These are phyloP conservation scores for Lodderomyces pseudojiufengensis DNA, from an alignment of 1,139 yeast species.

Conservation along the genomic window DNA sequence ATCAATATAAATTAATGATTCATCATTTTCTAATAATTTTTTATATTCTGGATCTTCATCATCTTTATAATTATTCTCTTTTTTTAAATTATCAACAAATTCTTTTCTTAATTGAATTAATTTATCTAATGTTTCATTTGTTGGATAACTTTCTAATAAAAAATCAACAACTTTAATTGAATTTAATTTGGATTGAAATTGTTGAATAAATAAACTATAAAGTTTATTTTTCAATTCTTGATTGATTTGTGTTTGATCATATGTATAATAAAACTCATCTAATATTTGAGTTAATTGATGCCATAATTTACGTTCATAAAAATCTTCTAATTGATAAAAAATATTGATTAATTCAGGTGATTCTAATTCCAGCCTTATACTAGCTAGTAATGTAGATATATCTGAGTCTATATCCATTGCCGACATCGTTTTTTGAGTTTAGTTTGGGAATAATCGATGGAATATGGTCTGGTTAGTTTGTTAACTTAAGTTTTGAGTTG, in stretches of 20 bases:
- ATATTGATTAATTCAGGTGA: slow-evolving; percentile 59
- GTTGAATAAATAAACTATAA: slow-evolving; percentile 66
- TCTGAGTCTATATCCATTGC: slow-evolving; percentile 45
- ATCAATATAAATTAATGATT: slow-evolving; percentile 55
- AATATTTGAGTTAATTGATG: slow-evolving; percentile 73
- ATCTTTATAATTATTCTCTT: slow-evolving; percentile 22
- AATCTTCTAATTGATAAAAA: slow-evolving; percentile 77
- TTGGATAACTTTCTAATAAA: slow-evolving; percentile 50
- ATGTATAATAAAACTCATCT: slow-evolving; percentile 47
- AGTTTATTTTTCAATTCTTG: slow-evolving; percentile 58
- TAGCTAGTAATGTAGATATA: slow-evolving; percentile 60
- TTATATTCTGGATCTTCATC: slow-evolving; percentile 31
- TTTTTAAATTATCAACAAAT: slow-evolving; percentile 38
- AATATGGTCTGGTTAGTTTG: too few relatives aligned
- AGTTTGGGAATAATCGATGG: too few relatives aligned
- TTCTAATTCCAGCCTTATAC: slow-evolving; percentile 67
- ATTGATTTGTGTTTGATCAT: slow-evolving; percentile 39
- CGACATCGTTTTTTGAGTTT: slow-evolving; percentile 8
- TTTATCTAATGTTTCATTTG: slow-evolving; percentile 52
- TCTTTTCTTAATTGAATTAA: slow-evolving; percentile 49
- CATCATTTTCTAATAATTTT: slow-evolving; percentile 35
- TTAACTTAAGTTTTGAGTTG: slow-evolving; percentile 1
- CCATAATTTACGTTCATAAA: slow-evolving; percentile 79
- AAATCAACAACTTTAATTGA: slow-evolving; percentile 77
- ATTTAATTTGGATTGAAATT: slow-evolving; percentile 69